Evolutionary conservation across 2,329 filamentous ascomycete genomes (phyloP).

Genomic region (Cercospora citrullina): DNA sequence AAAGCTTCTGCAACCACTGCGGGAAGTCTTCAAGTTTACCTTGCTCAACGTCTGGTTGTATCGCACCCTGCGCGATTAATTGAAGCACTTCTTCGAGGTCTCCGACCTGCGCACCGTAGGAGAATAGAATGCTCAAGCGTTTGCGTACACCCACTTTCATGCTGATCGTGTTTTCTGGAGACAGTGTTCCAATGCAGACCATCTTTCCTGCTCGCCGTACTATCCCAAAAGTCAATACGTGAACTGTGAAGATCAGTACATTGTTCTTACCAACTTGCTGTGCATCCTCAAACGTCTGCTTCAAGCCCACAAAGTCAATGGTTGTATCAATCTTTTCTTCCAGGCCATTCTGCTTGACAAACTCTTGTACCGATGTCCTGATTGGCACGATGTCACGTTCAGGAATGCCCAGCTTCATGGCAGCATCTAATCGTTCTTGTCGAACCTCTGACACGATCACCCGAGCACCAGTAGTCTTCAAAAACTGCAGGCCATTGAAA

Average conservation of each 20-base stretch:
- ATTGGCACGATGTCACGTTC: not conserved
- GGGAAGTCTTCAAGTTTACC: not conserved
- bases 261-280: constrained; percentile 35
- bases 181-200: not conserved
- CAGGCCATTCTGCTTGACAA: not conserved
- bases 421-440: not conserved
- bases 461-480: not conserved
- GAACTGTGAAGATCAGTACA: no score
- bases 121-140: not conserved
- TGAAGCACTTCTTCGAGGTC: not conserved
- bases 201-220: not conserved
- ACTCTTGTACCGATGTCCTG: not conserved
- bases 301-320: constrained; percentile 27
- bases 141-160: not conserved
- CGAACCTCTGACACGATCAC: not conserved
- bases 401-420: not conserved
- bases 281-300: constrained; percentile 44
- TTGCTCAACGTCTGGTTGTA: not conserved
- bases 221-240: not conserved
- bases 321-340: constrained; percentile 21
- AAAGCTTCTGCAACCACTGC: not conserved
- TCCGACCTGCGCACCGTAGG: not conserved
- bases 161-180: not conserved
- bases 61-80: not conserved
- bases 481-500: not conserved